Evolutionary conservation across 2,329 filamentous ascomycete genomes (phyloP), one percentile per base, ranked within the genome.

Genomic region (Dryadomyces quercus-mongolicae): DNA sequence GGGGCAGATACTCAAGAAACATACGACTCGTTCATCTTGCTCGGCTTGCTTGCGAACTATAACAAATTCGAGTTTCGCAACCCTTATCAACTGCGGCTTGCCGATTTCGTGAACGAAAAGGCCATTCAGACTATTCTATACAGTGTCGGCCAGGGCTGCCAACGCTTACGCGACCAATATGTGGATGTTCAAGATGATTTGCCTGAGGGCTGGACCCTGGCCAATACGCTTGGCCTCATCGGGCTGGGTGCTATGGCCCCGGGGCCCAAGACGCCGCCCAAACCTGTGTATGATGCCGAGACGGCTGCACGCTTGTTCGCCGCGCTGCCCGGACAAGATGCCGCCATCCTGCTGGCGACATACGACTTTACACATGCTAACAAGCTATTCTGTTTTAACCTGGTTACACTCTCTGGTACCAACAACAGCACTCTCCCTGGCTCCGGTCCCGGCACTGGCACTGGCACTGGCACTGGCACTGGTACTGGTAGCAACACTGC

Each of bases 61-160:
- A 97, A 98, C 77, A 98, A 97, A 68, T 98, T 98, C 64, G 93
- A 98, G 68, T 92, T 94, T 55, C 91, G 95, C 66, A 98, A 98
- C 62, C 92, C 92, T 0, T 98, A 98, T 63, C 86, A 93, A 62
- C 74, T 94, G 58, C 86, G 92, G 31, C 77, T 98, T 16, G 90
- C 92, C 62, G 91, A 97, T 67, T 97, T 97, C 68, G 89, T 96
- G 63, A 95, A 98, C 65, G 91, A 97, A 64, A 74, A 77, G 0
- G 85, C 86, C 2, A 96, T 97, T 62, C 80, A 85, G 56, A 88
- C 88, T 63, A 87, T 95, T 59, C 82, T 95, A 47, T 74, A 75
- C 51, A 86, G 85, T 55, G 80, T 95, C 21, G 89, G 90, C 2
- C 72, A 79, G 54, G 84, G 86, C 0, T 95, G 87, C 62, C 74